Base-by-base conservation (phyloP, 129 eudicot species). In the Tagetes erecta region DNA sequence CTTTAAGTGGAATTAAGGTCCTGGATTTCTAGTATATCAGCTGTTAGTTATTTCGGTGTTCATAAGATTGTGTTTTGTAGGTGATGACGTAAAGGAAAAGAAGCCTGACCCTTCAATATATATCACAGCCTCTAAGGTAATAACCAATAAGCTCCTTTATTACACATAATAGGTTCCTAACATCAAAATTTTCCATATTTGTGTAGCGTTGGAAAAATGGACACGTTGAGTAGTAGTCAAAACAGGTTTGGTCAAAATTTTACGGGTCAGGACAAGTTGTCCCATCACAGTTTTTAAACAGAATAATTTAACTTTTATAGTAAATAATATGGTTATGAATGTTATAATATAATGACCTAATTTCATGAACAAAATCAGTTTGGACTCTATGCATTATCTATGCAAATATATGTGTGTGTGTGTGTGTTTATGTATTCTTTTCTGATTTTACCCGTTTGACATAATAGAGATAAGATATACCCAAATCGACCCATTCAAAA, bases 51-150 rank as follows among this genome's bases (percentile, higher is more conserved):
- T 71, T 59, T 78, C 30, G 39, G 40, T 52, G 62, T 63, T 66
- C 56, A 65, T 31, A 66, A 75, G 3, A 67, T 66, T 50, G 45
- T 3, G 7, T 80, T 82, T 72, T 81, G 76, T 74, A 94, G 97
- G 99, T 13, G 99, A 94, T 75, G 99, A 91, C 76, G 99, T 94
- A 65, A 94, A 94, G 88, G 93, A 90, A 80, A 94, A 94, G 83
- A 94, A 94, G 72, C 99, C 99, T 6, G 91, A 94, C 85, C 99
- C 99, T 51, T 80, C 87, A 40, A 94, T 94, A 40, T 94, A 94
- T 83, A 41, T 88, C 59, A 87, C 97, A 59, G 97, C 99, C 69
- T 81, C 88, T 44, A 81, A 86, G 96, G 99, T 94, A 82, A 69
- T 44, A 63, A 42, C 38, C 11, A 0, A 49, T 47, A 38, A 53